Evolutionary conservation across 768 basidiomycete genomes (phyloP).

Genomic region (Daedalea quercina): DNA sequence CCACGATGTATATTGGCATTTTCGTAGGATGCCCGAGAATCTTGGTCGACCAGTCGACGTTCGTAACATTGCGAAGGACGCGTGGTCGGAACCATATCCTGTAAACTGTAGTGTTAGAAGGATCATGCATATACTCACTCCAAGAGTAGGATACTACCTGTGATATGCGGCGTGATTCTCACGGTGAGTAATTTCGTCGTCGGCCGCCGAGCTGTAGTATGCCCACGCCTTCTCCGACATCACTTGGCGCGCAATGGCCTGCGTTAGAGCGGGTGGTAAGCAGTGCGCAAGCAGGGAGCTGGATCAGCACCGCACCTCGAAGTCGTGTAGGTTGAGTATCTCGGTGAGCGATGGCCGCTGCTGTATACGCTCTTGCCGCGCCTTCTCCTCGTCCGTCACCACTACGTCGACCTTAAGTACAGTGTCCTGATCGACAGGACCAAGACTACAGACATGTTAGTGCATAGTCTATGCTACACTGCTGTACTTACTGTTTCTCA

Average conservation of each 20-base stretch:
- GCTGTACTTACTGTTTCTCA: slow-evolving; percentile 58
- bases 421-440: slow-evolving; percentile 61
- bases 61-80: slow-evolving; percentile 69
- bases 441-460: slow-evolving; percentile 34
- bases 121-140: not conserved
- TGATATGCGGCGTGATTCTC: slow-evolving; percentile 93
- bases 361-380: slow-evolving; percentile 51
- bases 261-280: slow-evolving; percentile 1
- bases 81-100: slow-evolving; percentile 26
- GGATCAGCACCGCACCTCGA: slow-evolving; percentile 51
- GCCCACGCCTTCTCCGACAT: slow-evolving; percentile 91
- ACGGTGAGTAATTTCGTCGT: slow-evolving; percentile 85
- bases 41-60: slow-evolving; percentile 77
- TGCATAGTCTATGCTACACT: not conserved
- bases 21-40: slow-evolving; percentile 73
- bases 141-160: slow-evolving; percentile 35
- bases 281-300: not conserved
- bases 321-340: slow-evolving; percentile 88
- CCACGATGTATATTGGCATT: slow-evolving; percentile 63
- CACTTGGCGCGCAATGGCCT: slow-evolving; percentile 78
- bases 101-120: not conserved
- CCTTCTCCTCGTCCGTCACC: slow-evolving; percentile 58
- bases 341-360: slow-evolving; percentile 69
- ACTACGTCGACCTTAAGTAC: slow-evolving; percentile 53
- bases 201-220: slow-evolving; percentile 90